Evolutionary conservation across 768 basidiomycete species (phyloP).

Genomic region (Tephrocybe sp.): DNA sequence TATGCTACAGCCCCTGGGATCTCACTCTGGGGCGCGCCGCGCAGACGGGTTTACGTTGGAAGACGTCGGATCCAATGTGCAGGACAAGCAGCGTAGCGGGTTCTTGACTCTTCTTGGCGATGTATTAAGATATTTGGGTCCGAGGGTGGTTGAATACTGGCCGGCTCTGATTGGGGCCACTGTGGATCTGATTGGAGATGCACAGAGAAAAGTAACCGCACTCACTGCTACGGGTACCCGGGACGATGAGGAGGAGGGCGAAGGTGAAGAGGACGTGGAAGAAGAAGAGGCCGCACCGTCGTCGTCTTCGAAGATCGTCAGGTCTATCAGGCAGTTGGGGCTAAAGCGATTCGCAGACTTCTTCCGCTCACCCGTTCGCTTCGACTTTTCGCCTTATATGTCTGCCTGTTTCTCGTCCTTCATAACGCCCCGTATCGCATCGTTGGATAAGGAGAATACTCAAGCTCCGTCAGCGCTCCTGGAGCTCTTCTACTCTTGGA

Average conservation of each 20-base stretch:
- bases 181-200: slow-evolving; percentile 61
- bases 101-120: slow-evolving; percentile 85
- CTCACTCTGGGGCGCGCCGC: slow-evolving; percentile 26
- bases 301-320: slow-evolving; percentile 41
- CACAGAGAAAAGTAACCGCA: slow-evolving; percentile 57
- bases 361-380: slow-evolving; percentile 70
- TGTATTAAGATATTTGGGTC: slow-evolving; percentile 79
- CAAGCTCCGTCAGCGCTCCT: slow-evolving; percentile 89
- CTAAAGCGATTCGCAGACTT: slow-evolving; percentile 88
- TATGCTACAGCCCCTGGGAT: slow-evolving; percentile 76
- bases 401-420: slow-evolving; percentile 62
- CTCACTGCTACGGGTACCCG: slow-evolving; percentile 26
- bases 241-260: slow-evolving; percentile 28
- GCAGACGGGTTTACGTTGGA: slow-evolving; percentile 26
- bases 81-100: slow-evolving; percentile 74
- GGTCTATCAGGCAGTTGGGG: slow-evolving; percentile 78
- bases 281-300: slow-evolving; percentile 31
- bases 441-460: slow-evolving; percentile 81
- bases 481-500: slow-evolving; percentile 83
- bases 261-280: slow-evolving; percentile 29
- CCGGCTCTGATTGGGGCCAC: slow-evolving; percentile 70
- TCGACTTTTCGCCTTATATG: slow-evolving; percentile 78
- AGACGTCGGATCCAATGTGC: slow-evolving; percentile 29
- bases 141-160: slow-evolving; percentile 70
- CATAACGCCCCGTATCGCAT: slow-evolving; percentile 80